Conservation (phyloP, 495 filamentous ascomycete species). For the Penicillium desertorum region DNA sequence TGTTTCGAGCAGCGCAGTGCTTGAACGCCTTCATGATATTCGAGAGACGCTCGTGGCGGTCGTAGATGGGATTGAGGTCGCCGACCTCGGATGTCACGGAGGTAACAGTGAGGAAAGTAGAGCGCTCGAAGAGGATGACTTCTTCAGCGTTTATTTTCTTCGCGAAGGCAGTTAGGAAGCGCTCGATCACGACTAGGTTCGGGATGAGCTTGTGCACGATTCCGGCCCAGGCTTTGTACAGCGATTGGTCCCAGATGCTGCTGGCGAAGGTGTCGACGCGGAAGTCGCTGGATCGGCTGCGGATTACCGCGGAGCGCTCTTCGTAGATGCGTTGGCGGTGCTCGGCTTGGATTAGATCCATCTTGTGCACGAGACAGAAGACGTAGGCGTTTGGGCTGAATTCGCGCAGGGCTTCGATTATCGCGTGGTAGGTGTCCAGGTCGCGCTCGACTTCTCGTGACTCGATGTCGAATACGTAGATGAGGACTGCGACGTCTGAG, state of each 20-base stretch:
- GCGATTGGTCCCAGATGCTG: constrained; percentile 95
- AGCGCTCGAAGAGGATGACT: constrained; percentile 91
- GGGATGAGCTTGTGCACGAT: constrained; percentile 97
- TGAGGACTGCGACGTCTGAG: constrained; percentile 90
- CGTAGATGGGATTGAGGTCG: constrained; percentile 77
- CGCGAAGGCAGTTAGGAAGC: constrained; percentile 73
- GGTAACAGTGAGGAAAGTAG: constrained; percentile 91
- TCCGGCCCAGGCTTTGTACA: constrained; percentile 97
- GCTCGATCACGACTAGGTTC: constrained; percentile 86
- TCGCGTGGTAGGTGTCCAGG: constrained; percentile 80
- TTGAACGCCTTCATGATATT: constrained; percentile 99
- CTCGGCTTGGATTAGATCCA: constrained; percentile 88
- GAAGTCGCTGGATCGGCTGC: constrained; percentile 71
- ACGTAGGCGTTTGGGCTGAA: constrained; percentile 80
- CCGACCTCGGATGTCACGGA: constrained; percentile 73
- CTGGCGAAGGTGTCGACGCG: constrained; percentile 76
- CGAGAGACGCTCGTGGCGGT: constrained; percentile 89
- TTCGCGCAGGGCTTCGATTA: constrained; percentile 81
- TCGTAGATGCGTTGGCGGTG: constrained; percentile 78
- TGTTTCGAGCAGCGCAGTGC: constrained; percentile 66
- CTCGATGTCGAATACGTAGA: constrained; percentile 99
- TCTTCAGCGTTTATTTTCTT: constrained; percentile 87
- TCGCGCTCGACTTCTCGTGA: constrained; percentile 90
- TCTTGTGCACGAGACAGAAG: constrained; percentile 95
- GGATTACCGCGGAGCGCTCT: constrained; percentile 70